Conservation (phyloP, 1,284 basidiomycete genomes). For the Puccinia triticina region DNA sequence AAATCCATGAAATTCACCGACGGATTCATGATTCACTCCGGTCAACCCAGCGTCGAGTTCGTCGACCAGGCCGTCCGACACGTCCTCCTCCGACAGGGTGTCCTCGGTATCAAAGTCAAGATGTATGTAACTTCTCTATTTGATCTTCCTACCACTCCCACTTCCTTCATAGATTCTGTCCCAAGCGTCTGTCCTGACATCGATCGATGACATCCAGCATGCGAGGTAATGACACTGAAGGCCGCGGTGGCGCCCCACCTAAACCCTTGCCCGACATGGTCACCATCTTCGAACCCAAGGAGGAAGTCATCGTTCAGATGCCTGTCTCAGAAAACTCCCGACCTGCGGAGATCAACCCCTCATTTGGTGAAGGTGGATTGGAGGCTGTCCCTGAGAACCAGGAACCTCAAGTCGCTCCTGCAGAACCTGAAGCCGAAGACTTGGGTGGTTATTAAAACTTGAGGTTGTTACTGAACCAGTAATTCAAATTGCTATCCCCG, state of each 20-base stretch:
- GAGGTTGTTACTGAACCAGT: no score
- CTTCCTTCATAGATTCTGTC: neutral
- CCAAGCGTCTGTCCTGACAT: constrained; percentile 26
- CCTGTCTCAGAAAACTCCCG: constrained; percentile 54
- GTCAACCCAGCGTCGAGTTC: constrained; percentile 95
- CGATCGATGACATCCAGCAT: constrained; percentile 67
- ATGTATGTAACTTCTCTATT: constrained; percentile 70
- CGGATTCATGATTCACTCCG: constrained; percentile 99
- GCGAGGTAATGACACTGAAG: constrained; percentile 93
- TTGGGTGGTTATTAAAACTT: constrained; percentile 36
- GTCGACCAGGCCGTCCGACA: constrained; percentile 98
- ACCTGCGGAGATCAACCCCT: constrained; percentile 43
- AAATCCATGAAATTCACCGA: constrained; percentile 99
- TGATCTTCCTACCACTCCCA: neutral
- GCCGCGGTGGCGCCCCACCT: constrained; percentile 76
- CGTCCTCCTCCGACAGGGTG: constrained; percentile 98
- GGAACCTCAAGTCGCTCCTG: constrained; percentile 35
- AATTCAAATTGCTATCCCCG: no score
- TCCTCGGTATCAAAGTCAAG: constrained; percentile 99
- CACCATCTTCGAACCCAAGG: constrained; percentile 76
- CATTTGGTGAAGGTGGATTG: constrained; percentile 38
- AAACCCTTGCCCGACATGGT: constrained; percentile 97
- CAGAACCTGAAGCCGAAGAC: constrained; percentile 39
- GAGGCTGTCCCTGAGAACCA: constrained; percentile 46
- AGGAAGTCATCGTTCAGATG: constrained; percentile 52